Percentiles rank a stretch among this genome's conserved stretches.
Evolutionary conservation across 2,329 filamentous ascomycete genomes (phyloP).

Genomic region (Hymenoscyphus repandus): DNA sequence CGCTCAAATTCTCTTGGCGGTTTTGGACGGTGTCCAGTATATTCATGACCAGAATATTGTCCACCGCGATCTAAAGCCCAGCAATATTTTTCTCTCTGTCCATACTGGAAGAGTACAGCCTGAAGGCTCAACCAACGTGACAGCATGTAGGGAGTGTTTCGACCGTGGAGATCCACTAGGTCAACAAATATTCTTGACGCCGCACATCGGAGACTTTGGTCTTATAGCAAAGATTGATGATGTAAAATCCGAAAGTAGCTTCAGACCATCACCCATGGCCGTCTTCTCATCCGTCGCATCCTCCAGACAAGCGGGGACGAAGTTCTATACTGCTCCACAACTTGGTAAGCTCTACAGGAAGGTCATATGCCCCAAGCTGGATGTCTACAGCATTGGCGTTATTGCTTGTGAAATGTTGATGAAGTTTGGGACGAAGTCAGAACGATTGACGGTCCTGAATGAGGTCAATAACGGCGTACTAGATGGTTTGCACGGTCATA

Average conservation of each 20-base stretch:
- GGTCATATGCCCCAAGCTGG: conserved; percentile 6
- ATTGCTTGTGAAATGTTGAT: conserved; percentile 58
- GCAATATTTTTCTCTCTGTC: conserved; percentile 60
- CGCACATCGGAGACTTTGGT: conserved; percentile 65
- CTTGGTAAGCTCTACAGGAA: not conserved
- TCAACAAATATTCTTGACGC: conserved; percentile 41
- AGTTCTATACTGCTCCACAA: conserved; percentile 49
- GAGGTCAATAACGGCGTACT: conserved; percentile 30
- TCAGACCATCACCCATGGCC: conserved; percentile 5
- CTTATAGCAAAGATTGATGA: conserved; percentile 46
- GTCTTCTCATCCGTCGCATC: conserved; percentile 18
- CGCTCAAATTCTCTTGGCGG: conserved; percentile 50
- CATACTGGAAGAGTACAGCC: conserved; percentile 31
- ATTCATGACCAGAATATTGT: conserved; percentile 56
- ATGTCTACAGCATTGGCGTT: conserved; percentile 57
- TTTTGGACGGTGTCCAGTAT: conserved; percentile 60
- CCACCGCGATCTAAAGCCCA: conserved; percentile 64
- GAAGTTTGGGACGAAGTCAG: conserved; percentile 45
- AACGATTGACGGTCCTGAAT: conserved; percentile 39
- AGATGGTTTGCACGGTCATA: conserved; percentile 19
- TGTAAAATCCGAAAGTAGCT: conserved; percentile 1
- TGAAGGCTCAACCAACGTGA: conserved; percentile 41
- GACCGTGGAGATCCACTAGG: conserved; percentile 15
- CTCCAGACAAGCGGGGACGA: conserved; percentile 48
- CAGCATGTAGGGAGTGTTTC: conserved; percentile 36